These are phyloP conservation scores for Termitomyces sp. DNA, from an alignment of 768 basidiomycete genomes.

Conservation along the genomic window DNA sequence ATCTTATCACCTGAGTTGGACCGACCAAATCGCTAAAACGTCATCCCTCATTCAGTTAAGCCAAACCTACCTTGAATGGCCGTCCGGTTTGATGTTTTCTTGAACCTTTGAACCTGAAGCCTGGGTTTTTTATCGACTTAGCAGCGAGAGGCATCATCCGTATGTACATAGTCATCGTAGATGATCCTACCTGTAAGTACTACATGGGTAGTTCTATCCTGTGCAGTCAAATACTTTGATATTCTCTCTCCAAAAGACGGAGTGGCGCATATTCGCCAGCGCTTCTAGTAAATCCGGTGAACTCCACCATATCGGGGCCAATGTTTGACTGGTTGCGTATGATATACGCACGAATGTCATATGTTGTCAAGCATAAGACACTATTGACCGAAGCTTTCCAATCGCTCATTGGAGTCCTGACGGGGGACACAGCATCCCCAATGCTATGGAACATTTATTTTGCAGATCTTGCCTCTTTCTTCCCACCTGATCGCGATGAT, in stretches of 20 bases:
- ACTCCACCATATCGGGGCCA: too few relatives aligned
- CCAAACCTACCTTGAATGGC: conserved; percentile 20
- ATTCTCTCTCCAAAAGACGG: too few relatives aligned
- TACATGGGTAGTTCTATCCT: too few relatives aligned
- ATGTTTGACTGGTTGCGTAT: background rate
- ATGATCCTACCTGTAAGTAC: too few relatives aligned
- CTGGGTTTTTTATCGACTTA: too few relatives aligned
- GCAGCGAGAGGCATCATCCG: too few relatives aligned
- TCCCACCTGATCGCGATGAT: conserved; percentile 11
- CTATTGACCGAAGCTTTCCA: conserved; percentile 11
- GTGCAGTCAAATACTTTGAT: too few relatives aligned
- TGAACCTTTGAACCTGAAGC: too few relatives aligned
- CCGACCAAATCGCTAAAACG: background rate
- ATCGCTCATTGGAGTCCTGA: conserved; percentile 19
- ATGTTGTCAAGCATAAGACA: conserved; percentile 12
- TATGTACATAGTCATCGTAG: too few relatives aligned
- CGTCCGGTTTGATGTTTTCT: too few relatives aligned
- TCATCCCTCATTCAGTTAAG: conserved; percentile 13
- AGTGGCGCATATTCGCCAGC: too few relatives aligned
- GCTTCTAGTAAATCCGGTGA: too few relatives aligned
- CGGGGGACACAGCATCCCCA: conserved; percentile 23
- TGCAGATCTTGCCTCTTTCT: conserved; percentile 8
- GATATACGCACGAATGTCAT: conserved; percentile 9
- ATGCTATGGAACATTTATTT: conserved; percentile 23
- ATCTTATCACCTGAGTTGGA: background rate